Base-by-base conservation (phyloP, 306 rosid species). In the Oemleria cerasiformis region DNA sequence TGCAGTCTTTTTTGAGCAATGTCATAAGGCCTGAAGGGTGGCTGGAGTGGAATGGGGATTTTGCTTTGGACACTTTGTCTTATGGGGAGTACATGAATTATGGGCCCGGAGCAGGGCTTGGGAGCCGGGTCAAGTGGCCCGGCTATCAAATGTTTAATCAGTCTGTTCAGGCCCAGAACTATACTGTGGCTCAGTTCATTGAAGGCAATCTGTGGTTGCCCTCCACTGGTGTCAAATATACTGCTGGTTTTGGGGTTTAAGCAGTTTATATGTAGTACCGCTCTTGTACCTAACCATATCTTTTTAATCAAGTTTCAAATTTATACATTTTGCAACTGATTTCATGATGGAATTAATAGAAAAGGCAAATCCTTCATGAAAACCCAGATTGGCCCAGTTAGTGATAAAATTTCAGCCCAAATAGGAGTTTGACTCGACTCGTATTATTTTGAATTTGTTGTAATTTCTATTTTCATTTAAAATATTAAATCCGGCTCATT, bases 121-220 rank as follows among this genome's bases (percentile, higher is more conserved):
- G 23, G 1, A 81, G 57, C 20, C 62, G 99, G 16, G 89, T 89
- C 15, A 74, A 64, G 8, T 94, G 99, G 99, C 72, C 86, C 2
- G 99, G 99, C 3, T 91, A 87, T 34, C 92, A 59, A 45, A 73
- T 41, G 5, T 65, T 94, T 17, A 87, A 84, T 11, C 77, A 75
- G 36, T 63, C 96, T 0, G 71, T 53, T 5, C 61, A 82, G 16
- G 96, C 84, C 2, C 30, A 57, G 60, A 78, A 77, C 56, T 92
- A 69, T 68, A 88, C 96, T 0, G 98, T 92, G 21, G 74, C 96
- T 2, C 75, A 79, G 17, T 90, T 92, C 62, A 83, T 92, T 78
- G 75, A 88, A 16, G 98, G 98, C 25, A 70, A 86, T 79, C 38
- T 87, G 0, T 92, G 98, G 98, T 74, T 92, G 67, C 96, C 97